These are phyloP conservation scores for Pyrus hybrid DNA, from an alignment of 331 rosid genomes.

Conservation along the genomic window DNA sequence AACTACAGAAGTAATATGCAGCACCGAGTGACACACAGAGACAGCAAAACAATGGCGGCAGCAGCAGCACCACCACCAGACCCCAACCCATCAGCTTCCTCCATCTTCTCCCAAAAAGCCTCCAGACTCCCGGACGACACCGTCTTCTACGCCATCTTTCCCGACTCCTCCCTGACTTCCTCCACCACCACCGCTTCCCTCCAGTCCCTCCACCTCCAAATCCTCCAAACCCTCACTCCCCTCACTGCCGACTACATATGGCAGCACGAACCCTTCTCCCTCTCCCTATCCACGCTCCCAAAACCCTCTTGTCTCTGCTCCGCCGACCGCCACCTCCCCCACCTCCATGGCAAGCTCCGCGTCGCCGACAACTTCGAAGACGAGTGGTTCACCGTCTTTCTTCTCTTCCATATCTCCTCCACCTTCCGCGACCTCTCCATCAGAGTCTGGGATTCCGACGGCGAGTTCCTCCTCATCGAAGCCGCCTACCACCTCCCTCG, in stretches of 20 bases:
- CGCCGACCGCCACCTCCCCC: constrained; percentile 47
- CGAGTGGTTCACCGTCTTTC: constrained; percentile 91
- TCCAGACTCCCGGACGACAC: constrained; percentile 64
- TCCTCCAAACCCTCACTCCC: constrained; percentile 45
- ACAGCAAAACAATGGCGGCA: constrained; percentile 1
- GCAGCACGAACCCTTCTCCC: constrained; percentile 86
- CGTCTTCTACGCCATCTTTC: constrained; percentile 74
- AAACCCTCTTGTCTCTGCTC: constrained; percentile 52
- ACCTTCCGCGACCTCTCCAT: constrained; percentile 57
- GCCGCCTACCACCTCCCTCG: constrained; percentile 96
- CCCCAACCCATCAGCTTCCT: constrained; percentile 6
- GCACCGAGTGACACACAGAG: not conserved
- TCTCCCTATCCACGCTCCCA: constrained; percentile 45
- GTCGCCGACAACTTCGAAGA: constrained; percentile 80
- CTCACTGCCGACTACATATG: constrained; percentile 63
- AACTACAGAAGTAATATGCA: too few species aligned
- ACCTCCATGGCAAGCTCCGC: constrained; percentile 89
- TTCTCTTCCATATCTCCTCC: constrained; percentile 59
- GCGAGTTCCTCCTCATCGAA: constrained; percentile 89
- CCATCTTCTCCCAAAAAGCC: constrained; percentile 35
- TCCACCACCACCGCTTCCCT: constrained; percentile 22
- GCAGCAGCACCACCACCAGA: not conserved
- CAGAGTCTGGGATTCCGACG: constrained; percentile 87
- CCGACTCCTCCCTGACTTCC: constrained; percentile 30
- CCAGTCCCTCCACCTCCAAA: constrained; percentile 78